phyloP scores from a whole-genome alignment of 2,329 filamentous ascomycete species.

The Penicillium psychrosexuale region DNA sequence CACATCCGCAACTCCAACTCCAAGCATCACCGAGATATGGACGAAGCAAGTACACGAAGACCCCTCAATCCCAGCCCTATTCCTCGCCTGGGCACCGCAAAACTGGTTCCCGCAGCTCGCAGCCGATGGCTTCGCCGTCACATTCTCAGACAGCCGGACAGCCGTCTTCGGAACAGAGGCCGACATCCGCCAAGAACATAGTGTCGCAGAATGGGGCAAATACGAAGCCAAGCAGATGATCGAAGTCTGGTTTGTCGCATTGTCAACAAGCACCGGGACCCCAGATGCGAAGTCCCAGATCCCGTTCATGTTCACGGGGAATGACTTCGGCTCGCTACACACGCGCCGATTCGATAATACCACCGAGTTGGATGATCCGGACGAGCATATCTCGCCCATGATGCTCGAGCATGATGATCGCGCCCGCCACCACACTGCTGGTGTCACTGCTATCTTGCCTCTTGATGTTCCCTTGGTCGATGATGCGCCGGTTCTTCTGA shows the following conservation, averaged over 20 bases:
- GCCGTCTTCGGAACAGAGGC: constrained; percentile 51
- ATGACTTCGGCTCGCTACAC: constrained; percentile 40
- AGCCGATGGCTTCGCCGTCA: constrained; percentile 60
- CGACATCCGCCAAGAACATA: constrained; percentile 10
- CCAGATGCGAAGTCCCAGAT: neutral
- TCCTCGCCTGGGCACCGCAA: constrained; percentile 68
- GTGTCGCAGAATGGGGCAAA: constrained; percentile 22
- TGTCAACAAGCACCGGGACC: constrained; percentile 19
- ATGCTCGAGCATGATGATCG: constrained; percentile 43
- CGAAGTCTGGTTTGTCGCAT: constrained; percentile 42
- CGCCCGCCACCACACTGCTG: constrained; percentile 66
- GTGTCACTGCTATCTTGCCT: constrained; percentile 82
- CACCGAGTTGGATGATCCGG: constrained; percentile 17
- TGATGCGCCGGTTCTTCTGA: constrained; percentile 62
- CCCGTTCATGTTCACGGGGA: constrained; percentile 38
- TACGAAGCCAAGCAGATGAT: constrained; percentile 34
- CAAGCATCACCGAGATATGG: constrained; percentile 37
- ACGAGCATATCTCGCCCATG: constrained; percentile 16
- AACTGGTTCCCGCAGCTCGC: constrained; percentile 22
- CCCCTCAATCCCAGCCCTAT: constrained; percentile 61
- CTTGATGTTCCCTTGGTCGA: constrained; percentile 47
- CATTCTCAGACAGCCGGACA: constrained; percentile 67
- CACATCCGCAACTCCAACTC: neutral
- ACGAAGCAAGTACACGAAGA: constrained; percentile 53
- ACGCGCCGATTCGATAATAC: constrained; percentile 28